Conservation (phyloP, 257 asterid genomes). For the Scutellaria minor region DNA sequence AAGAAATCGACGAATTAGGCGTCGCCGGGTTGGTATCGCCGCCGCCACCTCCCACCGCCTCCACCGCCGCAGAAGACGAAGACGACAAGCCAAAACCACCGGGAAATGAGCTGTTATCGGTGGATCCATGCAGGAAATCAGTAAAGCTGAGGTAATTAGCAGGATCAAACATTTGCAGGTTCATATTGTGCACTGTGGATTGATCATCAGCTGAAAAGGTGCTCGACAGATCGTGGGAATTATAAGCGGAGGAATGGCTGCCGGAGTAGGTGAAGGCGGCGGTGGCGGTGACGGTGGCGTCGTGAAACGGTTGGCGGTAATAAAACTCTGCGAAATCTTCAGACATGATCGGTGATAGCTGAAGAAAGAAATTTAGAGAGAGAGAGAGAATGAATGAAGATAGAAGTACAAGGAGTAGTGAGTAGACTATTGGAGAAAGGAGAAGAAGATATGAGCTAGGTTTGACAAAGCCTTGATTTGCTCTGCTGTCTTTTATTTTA, state of each 20-base stretch:
- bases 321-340: conserved; percentile 56
- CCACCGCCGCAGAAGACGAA: conserved; percentile 38
- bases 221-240: conserved; percentile 26
- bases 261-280: conserved; percentile 43
- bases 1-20: conserved; percentile 68
- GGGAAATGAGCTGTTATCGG: conserved; percentile 39
- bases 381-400: conserved; percentile 17
- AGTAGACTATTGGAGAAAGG: conserved; percentile 34
- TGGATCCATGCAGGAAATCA: conserved; percentile 53
- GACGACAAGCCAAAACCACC: conserved; percentile 42
- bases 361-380: neutral
- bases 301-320: conserved; percentile 56
- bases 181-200: conserved; percentile 32
- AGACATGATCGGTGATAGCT: conserved; percentile 50
- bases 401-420: conserved; percentile 12
- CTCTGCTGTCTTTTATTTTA: conserved; percentile 52
- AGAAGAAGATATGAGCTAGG: conserved; percentile 39
- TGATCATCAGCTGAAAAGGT: conserved; percentile 36
- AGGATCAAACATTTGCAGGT: conserved; percentile 57
- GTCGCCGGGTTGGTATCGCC: conserved; percentile 51
- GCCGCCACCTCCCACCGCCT: conserved; percentile 29
- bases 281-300: conserved; percentile 29
- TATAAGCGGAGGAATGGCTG: conserved; percentile 30
- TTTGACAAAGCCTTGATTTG: conserved; percentile 54
- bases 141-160: conserved; percentile 46